Evolutionary conservation across 2,329 filamentous ascomycete genomes (phyloP), one percentile per base, ranked within the genome.

Genomic region (Paecilomyces formosus): DNA sequence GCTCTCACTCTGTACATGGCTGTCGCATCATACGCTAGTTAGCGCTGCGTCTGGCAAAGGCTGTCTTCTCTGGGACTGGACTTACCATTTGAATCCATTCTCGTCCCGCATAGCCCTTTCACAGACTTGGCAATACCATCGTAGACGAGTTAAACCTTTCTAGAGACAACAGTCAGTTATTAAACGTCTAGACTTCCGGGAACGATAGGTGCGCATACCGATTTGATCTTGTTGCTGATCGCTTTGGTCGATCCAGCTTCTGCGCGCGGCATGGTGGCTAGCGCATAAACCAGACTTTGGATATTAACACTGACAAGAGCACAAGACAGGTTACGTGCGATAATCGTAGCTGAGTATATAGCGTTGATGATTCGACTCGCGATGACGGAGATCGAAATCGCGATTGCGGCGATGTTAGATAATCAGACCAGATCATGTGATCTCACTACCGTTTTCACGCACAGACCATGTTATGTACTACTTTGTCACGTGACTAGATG

Each of bases 171-270:
- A 39, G 54, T 67, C 61, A 67, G 62, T 12, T 13, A 21, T 30
- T 52, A 13, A 18, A 2, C 28, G 21, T 2, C 2, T 8, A 18
- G 18, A 51, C 22, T 33, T 22, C 12, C 3, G 12, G 28, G 50
- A 13, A 24, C 18, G 8, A 15, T 86, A 76, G 18, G 15, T 57
- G 86, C 87, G 72, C 90, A 88, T 62, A 67, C 67, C 62, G 85
- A 84, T 77, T 96, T 97, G 79, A 96, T 87, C 77, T 92, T 88
- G 78, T 97, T 97, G 76, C 84, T 86, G 60, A 97, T 83, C 73
- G 90, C 85, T 78, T 97, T 97, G n/a, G 88, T 91, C 58, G 88
- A 90, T 63, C 94, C 94, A 57, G 90, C 87, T 79, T 97, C 94
- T 68, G 94, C 94, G 79, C 90, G 90, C 56, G 88, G 88, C 93